Percentiles rank a stretch among this genome's conserved stretches.
Evolutionary conservation across 2,329 filamentous ascomycete genomes (phyloP).

Genomic region (Blumeriella jaapii): DNA sequence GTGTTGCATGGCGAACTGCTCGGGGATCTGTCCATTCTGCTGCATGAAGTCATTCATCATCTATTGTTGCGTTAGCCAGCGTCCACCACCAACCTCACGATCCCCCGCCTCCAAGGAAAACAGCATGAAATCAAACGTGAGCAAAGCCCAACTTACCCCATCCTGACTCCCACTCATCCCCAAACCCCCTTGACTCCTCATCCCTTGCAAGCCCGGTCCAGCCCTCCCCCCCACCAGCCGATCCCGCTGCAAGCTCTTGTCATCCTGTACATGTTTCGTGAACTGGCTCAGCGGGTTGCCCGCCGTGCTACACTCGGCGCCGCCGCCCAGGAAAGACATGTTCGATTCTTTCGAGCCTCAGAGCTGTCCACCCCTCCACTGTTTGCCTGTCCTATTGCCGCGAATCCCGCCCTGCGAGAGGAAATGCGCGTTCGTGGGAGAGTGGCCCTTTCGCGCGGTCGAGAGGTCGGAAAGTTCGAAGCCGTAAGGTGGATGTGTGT

Average conservation of each 20-base stretch:
- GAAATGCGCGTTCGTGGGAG: too few relatives aligned
- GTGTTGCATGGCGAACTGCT: slow-evolving; percentile 27
- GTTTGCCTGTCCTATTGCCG: too few relatives aligned
- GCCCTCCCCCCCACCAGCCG: slow-evolving; percentile 70
- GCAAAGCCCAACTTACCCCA: slow-evolving; percentile 37
- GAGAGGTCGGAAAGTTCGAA: too few relatives aligned
- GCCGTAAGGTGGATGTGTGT: too few relatives aligned
- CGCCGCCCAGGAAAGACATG: slow-evolving; percentile 96
- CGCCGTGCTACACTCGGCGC: slow-evolving; percentile 91
- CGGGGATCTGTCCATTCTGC: slow-evolving; percentile 51
- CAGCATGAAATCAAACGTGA: neutral
- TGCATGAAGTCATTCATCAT: slow-evolving; percentile 93
- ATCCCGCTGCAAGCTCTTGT: slow-evolving; percentile 89
- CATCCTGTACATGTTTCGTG: slow-evolving; percentile 92
- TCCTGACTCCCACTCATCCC: slow-evolving; percentile 49
- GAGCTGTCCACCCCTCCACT: neutral
- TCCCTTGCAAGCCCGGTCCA: slow-evolving; percentile 59
- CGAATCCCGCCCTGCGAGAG: too few relatives aligned
- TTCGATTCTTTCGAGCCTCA: neutral
- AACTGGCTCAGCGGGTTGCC: slow-evolving; percentile 96
- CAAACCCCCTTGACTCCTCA: slow-evolving; percentile 51
- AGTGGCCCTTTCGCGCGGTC: too few relatives aligned
- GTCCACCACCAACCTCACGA: neutral
- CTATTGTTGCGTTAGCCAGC: slow-evolving; percentile 33
- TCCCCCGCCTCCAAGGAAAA: neutral